Base-by-base conservation (phyloP, 257 asterid genomes). In the Fraxinus excelsior region DNA sequence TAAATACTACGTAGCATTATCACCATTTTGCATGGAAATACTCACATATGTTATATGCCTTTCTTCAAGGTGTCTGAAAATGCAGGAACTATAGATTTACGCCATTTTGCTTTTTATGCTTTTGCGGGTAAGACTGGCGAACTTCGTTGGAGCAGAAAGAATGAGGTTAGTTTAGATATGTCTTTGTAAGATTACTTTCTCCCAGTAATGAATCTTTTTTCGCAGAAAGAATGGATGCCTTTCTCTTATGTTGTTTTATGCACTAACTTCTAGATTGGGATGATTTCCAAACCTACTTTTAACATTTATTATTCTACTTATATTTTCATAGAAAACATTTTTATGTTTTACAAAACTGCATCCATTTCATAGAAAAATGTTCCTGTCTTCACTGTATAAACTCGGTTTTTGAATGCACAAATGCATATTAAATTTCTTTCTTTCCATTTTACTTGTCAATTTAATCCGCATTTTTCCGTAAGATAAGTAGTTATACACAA, bases 21-120 rank as follows among this genome's bases (percentile, higher is more conserved):
- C 25, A 53, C 10, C 64, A 19, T 53, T 53, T 53, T 53, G 11
- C 64, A 18, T 7, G 25, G 26, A 53, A 53, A 19, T 18, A 40
- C 16, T 16, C 77, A 70, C 67, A 26, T 58, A 72, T 65, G 70
- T 32, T 68, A 60, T 85, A 67, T 79, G 18, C 76, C 67, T 74
- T 72, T 70, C 80, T 51, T 76, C 53, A 83, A 96, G 99, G 86
- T 68, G 26, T 83, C 92, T 56, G 99, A 93, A 64, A 89, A 73
- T 90, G 82, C 95, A 34, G 97, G 92, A 67, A 82, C 82, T n/a
- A 90, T 86, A 78, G 97, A 95, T 82, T 80, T 93, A 72, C 93
- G 94, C 60, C 98, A 96, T 89, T 96, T 96, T 84, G 97, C 96
- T 67, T 76, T 93, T 74, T 93, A 90, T 88, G 98, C 99, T 79